Evolutionary conservation across 768 basidiomycete genomes (phyloP).

Genomic region (Kwoniella botswanensis): DNA sequence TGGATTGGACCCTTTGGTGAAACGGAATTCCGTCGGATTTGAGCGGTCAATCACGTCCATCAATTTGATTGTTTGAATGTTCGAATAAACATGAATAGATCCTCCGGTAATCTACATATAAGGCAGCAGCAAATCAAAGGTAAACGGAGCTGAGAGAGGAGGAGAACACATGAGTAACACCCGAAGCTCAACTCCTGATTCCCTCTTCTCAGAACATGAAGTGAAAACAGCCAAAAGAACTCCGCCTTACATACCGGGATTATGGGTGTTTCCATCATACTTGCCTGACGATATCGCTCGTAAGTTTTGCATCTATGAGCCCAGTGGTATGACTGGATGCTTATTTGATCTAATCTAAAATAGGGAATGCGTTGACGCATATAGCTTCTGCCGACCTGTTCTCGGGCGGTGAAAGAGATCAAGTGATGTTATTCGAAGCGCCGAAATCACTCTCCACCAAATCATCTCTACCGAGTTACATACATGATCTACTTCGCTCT

Average conservation of each 20-base stretch:
- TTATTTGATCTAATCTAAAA: background rate
- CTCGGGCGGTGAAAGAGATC: constrained; percentile 64
- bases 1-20: constrained; percentile 2
- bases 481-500: constrained; percentile 60
- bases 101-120: background rate
- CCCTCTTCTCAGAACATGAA: constrained; percentile 32
- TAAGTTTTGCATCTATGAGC: constrained; percentile 26
- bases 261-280: constrained; percentile 43
- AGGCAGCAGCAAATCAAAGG: background rate
- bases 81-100: background rate
- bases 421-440: constrained; percentile 85
- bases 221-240: constrained; percentile 11
- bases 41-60: background rate
- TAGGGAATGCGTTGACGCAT: constrained; percentile 28
- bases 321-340: background rate
- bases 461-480: constrained; percentile 63
- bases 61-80: background rate
- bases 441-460: constrained; percentile 23
- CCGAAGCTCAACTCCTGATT: constrained; percentile 21
- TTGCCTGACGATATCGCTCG: constrained; percentile 35
- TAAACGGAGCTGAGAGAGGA: background rate
- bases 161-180: background rate
- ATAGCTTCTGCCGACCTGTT: constrained; percentile 49
- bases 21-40: constrained; percentile 18
- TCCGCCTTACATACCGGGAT: constrained; percentile 47